These are phyloP conservation scores for Ceratocystis alfenasii DNA, from an alignment of 2,329 filamentous ascomycete genomes.

Conservation along the genomic window DNA sequence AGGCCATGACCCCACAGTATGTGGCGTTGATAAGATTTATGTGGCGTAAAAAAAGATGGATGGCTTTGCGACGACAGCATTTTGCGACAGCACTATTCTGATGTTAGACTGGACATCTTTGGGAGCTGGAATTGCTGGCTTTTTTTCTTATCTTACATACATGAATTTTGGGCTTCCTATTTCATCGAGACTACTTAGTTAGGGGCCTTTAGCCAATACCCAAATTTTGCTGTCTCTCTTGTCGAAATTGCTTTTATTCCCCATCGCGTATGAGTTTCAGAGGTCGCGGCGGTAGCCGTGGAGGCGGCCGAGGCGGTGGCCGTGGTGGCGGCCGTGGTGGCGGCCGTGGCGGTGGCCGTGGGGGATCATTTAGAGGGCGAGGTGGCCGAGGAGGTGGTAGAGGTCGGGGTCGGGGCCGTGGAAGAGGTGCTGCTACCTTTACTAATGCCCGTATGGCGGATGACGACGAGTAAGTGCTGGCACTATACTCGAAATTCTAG, in stretches of 20 bases:
- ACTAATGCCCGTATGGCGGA: slow-evolving; percentile 37
- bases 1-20: background rate
- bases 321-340: background rate
- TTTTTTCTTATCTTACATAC: no score
- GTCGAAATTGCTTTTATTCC: background rate
- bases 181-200: background rate
- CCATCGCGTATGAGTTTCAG: slow-evolving; percentile 17
- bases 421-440: slow-evolving; percentile 32
- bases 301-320: slow-evolving; percentile 21
- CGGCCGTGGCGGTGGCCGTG: slow-evolving; percentile 26
- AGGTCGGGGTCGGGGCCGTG: slow-evolving; percentile 29
- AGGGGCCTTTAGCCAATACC: background rate
- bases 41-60: slow-evolving; percentile 12
- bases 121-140: no score
- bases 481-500: background rate
- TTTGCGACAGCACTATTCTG: slow-evolving; percentile 6
- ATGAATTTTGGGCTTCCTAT: background rate
- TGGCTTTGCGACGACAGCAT: background rate
- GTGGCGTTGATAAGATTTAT: background rate
- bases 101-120: no score
- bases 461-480: slow-evolving; percentile 28
- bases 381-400: slow-evolving; percentile 16
- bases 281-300: slow-evolving; percentile 23
- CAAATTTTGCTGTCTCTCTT: background rate
- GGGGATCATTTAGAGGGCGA: background rate